Percentiles rank a stretch among this genome's conserved stretches.
These are phyloP conservation scores for Annulohypoxylon truncatum DNA, from an alignment of 2,329 filamentous ascomycete species.

Conservation along the genomic window DNA sequence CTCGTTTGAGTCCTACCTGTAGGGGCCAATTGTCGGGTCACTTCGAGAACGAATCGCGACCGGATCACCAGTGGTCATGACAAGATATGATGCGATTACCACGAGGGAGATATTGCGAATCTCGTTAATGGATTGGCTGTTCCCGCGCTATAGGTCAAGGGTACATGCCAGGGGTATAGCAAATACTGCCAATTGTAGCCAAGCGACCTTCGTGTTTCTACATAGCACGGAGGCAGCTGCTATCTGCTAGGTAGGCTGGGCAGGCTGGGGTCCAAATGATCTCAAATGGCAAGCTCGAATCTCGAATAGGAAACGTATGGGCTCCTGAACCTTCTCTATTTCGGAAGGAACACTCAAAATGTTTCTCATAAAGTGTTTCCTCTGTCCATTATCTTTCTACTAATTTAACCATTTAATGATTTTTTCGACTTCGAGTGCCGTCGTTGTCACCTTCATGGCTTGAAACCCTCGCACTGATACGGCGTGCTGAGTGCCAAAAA, in stretches of 20 bases:
- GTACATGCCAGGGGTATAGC: not conserved
- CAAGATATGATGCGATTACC: slow-evolving; percentile 5
- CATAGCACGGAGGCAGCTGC: slow-evolving; percentile 1
- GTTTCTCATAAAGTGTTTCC: slow-evolving; percentile 35
- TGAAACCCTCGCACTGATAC: slow-evolving; percentile 20
- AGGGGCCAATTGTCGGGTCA: slow-evolving; percentile 14
- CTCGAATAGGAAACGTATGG: slow-evolving; percentile 26
- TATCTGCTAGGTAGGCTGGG: not conserved
- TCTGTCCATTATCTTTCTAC: not conserved
- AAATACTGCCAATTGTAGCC: not conserved
- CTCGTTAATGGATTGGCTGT: slow-evolving; percentile 6
- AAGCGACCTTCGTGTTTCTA: not conserved
- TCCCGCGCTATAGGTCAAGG: not conserved
- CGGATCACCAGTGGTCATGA: slow-evolving; percentile 14
- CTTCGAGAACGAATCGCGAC: slow-evolving; percentile 8
- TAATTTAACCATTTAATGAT: not conserved
- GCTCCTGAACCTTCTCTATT: slow-evolving; percentile 21
- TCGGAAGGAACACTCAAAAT: slow-evolving; percentile 15
- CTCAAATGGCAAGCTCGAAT: slow-evolving; percentile 25
- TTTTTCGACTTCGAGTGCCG: slow-evolving; percentile 11
- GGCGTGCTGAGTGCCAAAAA: slow-evolving; percentile 9
- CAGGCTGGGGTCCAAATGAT: slow-evolving; percentile 10
- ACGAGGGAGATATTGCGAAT: slow-evolving; percentile 6
- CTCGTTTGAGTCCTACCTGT: slow-evolving; percentile 16
- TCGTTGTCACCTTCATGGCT: slow-evolving; percentile 22